These are phyloP conservation scores for Basipetospora sp. DNA, from an alignment of 2,329 filamentous ascomycete species.

Conservation along the genomic window DNA sequence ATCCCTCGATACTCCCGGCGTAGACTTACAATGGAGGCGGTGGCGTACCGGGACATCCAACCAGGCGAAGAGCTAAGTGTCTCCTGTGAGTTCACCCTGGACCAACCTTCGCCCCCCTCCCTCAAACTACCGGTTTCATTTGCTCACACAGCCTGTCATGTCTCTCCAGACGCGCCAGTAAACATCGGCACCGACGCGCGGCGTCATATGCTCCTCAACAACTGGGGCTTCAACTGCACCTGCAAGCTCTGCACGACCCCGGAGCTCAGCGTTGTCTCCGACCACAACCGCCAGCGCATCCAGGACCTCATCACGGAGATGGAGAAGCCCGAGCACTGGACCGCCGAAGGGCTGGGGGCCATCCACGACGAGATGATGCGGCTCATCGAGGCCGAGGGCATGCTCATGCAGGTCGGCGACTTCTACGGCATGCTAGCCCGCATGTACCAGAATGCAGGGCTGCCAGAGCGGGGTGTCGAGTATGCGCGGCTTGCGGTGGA, in stretches of 20 bases:
- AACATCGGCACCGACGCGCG: slow-evolving; percentile 12
- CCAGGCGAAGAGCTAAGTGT: slow-evolving; percentile 17
- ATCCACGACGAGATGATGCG: slow-evolving; percentile 13
- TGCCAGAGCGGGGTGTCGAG: not conserved
- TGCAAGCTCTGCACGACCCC: slow-evolving; percentile 15
- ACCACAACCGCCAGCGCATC: slow-evolving; percentile 15
- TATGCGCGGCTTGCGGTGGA: slow-evolving; percentile 1
- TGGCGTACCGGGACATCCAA: slow-evolving; percentile 14
- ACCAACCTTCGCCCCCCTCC: not conserved
- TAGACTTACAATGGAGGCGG: slow-evolving; percentile 13
- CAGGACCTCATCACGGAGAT: slow-evolving; percentile 11
- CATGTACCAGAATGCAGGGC: not conserved
- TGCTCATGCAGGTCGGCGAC: slow-evolving; percentile 13
- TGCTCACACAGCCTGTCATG: not conserved
- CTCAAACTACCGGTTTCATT: not conserved
- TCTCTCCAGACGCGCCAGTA: slow-evolving; percentile 4
- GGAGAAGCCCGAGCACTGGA: slow-evolving; percentile 12
- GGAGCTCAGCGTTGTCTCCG: slow-evolving; percentile 14
- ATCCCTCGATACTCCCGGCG: slow-evolving; percentile 14
- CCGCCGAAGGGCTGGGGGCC: slow-evolving; percentile 12
- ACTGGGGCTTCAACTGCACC: slow-evolving; percentile 18
- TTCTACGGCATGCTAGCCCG: slow-evolving; percentile 16
- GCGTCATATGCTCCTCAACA: slow-evolving; percentile 10
- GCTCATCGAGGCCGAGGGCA: slow-evolving; percentile 14
- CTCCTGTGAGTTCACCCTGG: slow-evolving; percentile 12